Percentiles rank a stretch among this genome's conserved stretches.
phyloP scores from a whole-genome alignment of 129 eudicot species.

The Chrysanthemum makinoi region DNA sequence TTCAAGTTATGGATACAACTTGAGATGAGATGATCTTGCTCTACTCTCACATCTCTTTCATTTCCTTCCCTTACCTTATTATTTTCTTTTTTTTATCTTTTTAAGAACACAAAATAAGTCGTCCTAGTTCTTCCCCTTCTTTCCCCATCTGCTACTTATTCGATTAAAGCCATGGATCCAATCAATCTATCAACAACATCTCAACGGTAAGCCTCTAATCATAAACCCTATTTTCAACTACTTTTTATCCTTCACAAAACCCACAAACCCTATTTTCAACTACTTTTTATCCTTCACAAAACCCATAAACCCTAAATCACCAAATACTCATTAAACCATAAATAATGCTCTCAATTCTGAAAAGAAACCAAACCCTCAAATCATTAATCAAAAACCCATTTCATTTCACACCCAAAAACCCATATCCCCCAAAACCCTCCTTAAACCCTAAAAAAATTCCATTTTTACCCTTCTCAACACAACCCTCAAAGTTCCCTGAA shows the following conservation, averaged over 20 bases:
- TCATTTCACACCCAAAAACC: constrained; percentile 10
- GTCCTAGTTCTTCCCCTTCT: too few species aligned
- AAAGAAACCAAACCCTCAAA: constrained; percentile 34
- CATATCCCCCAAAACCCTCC: neutral
- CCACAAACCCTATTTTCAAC: neutral
- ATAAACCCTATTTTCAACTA: constrained; percentile 10
- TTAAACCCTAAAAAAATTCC: constrained; percentile 34
- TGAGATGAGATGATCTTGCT: too few species aligned
- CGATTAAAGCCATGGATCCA: neutral
- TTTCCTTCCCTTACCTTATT: too few species aligned
- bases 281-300: neutral
- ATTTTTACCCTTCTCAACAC: constrained; percentile 47
- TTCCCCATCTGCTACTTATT: neutral
- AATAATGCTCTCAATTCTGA: constrained; percentile 36
- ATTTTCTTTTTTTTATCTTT: too few species aligned
- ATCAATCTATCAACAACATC: neutral
- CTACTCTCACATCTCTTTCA: too few species aligned
- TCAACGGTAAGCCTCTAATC: neutral
- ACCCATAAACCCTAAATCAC: neutral
- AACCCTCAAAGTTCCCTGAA: constrained; percentile 57
- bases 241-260: neutral
- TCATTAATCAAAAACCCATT: constrained; percentile 28
- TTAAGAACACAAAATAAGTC: too few species aligned
- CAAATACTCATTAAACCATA: neutral
- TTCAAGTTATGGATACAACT: too few species aligned